Percentiles rank a stretch among this genome's conserved stretches.
Evolutionary conservation across 2,329 filamentous ascomycete genomes (phyloP).

Genomic region (Arthrinium phaeospermum): DNA sequence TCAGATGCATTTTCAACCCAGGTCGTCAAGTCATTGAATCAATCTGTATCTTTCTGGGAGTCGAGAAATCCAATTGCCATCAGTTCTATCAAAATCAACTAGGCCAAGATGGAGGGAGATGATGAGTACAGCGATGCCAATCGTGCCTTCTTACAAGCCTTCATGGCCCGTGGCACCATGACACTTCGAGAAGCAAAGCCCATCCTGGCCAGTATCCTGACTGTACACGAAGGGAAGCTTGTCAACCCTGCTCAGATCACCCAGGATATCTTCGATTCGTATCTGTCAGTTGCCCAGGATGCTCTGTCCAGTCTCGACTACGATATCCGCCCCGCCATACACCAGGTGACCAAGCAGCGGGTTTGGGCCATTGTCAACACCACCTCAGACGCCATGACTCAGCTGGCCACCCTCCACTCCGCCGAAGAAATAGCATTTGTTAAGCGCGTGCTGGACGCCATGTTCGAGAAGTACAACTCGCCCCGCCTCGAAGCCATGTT

Average conservation of each 20-base stretch:
- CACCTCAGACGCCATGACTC: conserved; percentile 81
- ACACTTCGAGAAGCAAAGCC: conserved; percentile 76
- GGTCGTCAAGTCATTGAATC: neutral
- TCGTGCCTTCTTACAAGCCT: conserved; percentile 88
- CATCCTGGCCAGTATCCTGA: conserved; percentile 78
- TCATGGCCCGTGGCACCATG: conserved; percentile 79
- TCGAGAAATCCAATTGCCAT: neutral
- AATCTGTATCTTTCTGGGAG: neutral
- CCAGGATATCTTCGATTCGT: conserved; percentile 69
- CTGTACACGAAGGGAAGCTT: conserved; percentile 48
- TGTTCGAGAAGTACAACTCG: conserved; percentile 91
- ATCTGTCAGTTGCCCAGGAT: conserved; percentile 72
- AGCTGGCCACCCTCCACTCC: conserved; percentile 81
- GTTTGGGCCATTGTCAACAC: conserved; percentile 88
- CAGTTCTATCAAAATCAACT: conserved; percentile 27
- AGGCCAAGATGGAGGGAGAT: neutral
- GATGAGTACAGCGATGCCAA: conserved; percentile 60
- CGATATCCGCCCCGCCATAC: conserved; percentile 77
- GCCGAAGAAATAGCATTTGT: conserved; percentile 90
- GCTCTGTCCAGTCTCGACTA: conserved; percentile 82
- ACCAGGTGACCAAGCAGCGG: conserved; percentile 71
- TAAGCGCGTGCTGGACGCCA: conserved; percentile 84
- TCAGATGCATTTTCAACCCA: neutral
- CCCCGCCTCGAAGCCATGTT: conserved; percentile 82
- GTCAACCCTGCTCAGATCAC: conserved; percentile 66